These are phyloP conservation scores for Hypoxylon intermedium DNA, from an alignment of 495 filamentous ascomycete genomes.

Conservation along the genomic window DNA sequence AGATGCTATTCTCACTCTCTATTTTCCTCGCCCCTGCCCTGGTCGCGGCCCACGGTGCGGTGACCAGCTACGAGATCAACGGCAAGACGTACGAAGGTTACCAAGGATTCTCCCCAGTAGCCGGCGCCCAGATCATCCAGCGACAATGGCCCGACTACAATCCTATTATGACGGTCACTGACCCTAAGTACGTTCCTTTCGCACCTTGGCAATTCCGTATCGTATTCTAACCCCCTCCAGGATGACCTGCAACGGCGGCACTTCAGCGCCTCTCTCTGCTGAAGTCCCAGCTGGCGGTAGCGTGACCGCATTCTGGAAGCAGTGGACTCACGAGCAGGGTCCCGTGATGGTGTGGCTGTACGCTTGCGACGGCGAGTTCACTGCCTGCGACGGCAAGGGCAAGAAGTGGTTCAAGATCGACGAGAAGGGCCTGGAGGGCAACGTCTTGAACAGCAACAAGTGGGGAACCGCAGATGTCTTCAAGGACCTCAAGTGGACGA, in stretches of 20 bases:
- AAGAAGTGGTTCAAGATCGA: slow-evolving; percentile 68
- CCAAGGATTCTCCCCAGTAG: slow-evolving; percentile 56
- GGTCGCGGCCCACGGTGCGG: slow-evolving; percentile 62
- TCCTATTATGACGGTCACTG: slow-evolving; percentile 51
- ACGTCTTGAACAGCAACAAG: slow-evolving; percentile 51
- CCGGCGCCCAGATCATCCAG: slow-evolving; percentile 59
- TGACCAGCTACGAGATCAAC: slow-evolving; percentile 63
- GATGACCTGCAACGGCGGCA: slow-evolving; percentile 65
- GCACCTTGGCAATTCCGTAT: too few species aligned
- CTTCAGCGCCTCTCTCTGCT: slow-evolving; percentile 52
- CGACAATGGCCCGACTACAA: slow-evolving; percentile 64
- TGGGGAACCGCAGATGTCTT: slow-evolving; percentile 60
- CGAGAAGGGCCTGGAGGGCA: slow-evolving; percentile 56
- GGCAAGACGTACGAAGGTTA: slow-evolving; percentile 60
- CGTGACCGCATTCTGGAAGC: slow-evolving; percentile 59
- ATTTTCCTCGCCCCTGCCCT: slow-evolving; percentile 43
- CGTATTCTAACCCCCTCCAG: too few species aligned
- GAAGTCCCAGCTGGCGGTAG: slow-evolving; percentile 54
- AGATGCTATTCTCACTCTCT: slow-evolving; percentile 42
- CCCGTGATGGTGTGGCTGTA: slow-evolving; percentile 65
- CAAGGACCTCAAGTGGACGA: slow-evolving; percentile 59
- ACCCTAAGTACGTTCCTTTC: slow-evolving; percentile 33
- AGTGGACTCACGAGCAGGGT: slow-evolving; percentile 66
- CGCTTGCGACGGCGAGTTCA: slow-evolving; percentile 57
- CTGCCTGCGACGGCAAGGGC: slow-evolving; percentile 53